These are phyloP conservation scores for Macrophomina phaseolina DNA, from an alignment of 2,329 filamentous ascomycete species.

Conservation along the genomic window DNA sequence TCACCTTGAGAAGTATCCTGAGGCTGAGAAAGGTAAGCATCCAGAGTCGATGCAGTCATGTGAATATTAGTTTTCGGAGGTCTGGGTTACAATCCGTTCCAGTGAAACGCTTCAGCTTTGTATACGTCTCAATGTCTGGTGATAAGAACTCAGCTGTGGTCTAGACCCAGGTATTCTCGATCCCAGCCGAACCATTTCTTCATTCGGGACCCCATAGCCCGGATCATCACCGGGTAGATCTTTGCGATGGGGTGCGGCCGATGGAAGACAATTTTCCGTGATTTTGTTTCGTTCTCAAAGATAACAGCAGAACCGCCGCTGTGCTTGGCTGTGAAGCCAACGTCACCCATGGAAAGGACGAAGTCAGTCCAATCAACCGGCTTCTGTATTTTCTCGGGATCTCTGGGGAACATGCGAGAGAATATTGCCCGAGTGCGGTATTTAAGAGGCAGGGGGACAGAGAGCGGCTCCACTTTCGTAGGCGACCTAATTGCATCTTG, in stretches of 20 bases:
- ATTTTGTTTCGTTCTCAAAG: constrained; percentile 29
- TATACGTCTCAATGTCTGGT: background rate
- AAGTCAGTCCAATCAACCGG: constrained; percentile 31
- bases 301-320: constrained; percentile 31
- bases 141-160: background rate
- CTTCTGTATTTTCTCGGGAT: constrained; percentile 28
- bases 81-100: too few relatives aligned
- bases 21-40: too few relatives aligned
- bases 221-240: constrained; percentile 37
- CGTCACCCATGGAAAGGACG: constrained; percentile 31
- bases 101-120: too few relatives aligned
- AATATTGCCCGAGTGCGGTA: constrained; percentile 27
- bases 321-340: constrained; percentile 29
- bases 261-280: constrained; percentile 36
- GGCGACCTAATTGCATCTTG: too few relatives aligned
- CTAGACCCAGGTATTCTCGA: background rate
- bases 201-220: constrained; percentile 36
- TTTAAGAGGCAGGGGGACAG: background rate
- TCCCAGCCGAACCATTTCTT: constrained; percentile 34
- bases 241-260: constrained; percentile 37
- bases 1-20: too few relatives aligned
- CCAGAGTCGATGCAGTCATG: too few relatives aligned
- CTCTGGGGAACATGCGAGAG: constrained; percentile 30
- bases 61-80: too few relatives aligned
- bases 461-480: background rate